These are phyloP conservation scores for Dactylellina sp. DNA, from an alignment of 2,329 filamentous ascomycete species.

Conservation along the genomic window DNA sequence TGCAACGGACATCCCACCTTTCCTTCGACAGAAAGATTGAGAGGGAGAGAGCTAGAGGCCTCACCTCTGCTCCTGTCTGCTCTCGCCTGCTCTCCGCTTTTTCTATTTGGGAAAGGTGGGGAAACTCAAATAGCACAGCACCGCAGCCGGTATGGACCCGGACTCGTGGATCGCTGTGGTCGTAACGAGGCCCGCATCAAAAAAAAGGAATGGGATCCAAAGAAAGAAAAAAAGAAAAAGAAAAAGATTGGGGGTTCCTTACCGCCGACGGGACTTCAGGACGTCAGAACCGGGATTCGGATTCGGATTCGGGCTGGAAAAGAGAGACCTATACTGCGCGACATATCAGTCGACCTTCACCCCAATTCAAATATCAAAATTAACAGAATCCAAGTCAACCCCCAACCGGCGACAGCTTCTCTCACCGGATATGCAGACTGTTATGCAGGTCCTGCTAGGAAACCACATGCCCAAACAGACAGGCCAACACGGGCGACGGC, in stretches of 20 bases:
- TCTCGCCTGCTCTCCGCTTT: slow-evolving; percentile 43
- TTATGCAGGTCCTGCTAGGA: slow-evolving; percentile 47
- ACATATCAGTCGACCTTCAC: background rate
- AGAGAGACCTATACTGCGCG: too few relatives aligned
- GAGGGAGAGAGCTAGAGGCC: too few relatives aligned
- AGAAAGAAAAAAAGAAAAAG: background rate
- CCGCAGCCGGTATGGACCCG: slow-evolving; percentile 1
- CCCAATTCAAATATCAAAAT: background rate
- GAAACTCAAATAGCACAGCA: slow-evolving; percentile 18
- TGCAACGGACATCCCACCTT: slow-evolving; percentile 35
- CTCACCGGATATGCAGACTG: slow-evolving; percentile 35
- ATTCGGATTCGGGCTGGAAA: background rate
- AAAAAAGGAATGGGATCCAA: background rate
- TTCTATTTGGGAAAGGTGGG: slow-evolving; percentile 50
- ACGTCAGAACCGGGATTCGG: background rate
- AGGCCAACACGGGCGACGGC: slow-evolving; percentile 30
- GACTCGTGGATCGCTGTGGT: slow-evolving; percentile 37
- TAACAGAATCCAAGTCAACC: background rate
- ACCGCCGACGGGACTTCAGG: background rate
- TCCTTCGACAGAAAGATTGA: slow-evolving; percentile 17
- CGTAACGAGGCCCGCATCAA: slow-evolving; percentile 28
- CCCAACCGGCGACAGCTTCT: slow-evolving; percentile 14
- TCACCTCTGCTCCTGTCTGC: too few relatives aligned
- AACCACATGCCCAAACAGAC: slow-evolving; percentile 1
- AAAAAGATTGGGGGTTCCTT: slow-evolving; percentile 28